These are phyloP conservation scores for Spencermartinsiella europaea DNA, from an alignment of 805 yeast species.

Conservation along the genomic window DNA sequence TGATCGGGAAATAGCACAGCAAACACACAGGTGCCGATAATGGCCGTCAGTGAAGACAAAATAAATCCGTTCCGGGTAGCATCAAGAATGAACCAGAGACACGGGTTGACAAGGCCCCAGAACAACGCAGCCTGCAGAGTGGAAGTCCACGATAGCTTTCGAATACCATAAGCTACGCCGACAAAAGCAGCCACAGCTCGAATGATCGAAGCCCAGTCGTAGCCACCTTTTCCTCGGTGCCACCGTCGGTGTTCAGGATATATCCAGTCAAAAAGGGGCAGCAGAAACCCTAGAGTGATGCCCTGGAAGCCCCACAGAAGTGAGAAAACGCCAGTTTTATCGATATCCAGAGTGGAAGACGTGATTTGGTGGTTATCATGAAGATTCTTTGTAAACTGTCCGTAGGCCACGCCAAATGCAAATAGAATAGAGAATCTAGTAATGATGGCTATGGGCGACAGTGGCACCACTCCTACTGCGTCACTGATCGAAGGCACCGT, in stretches of 20 bases:
- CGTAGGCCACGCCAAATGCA: constrained; percentile 28
- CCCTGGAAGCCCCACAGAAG: constrained; percentile 29
- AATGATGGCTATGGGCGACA: constrained; percentile 15
- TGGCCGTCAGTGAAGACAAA: constrained; percentile 29
- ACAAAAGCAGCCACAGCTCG: constrained; percentile 36
- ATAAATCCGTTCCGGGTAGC: constrained; percentile 34
- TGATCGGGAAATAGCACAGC: constrained; percentile 23
- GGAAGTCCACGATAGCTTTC: constrained; percentile 34
- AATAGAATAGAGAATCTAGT: constrained; percentile 21
- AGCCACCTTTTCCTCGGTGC: constrained; percentile 20
- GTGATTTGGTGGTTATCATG: constrained; percentile 28
- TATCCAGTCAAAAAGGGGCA: constrained; percentile 26
- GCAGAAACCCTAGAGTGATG: constrained; percentile 24
- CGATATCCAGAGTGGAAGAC: constrained; percentile 20
- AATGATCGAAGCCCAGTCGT: constrained; percentile 33
- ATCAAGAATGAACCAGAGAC: constrained; percentile 37
- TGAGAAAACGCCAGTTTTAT: constrained; percentile 21
- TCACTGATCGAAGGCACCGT: not conserved
- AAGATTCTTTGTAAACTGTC: constrained; percentile 26
- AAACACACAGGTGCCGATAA: constrained; percentile 28
- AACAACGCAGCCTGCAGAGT: constrained; percentile 33
- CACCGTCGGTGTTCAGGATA: constrained; percentile 17
- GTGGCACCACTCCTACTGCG: constrained; percentile 11
- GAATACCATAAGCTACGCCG: constrained; percentile 36
- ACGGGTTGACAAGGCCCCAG: constrained; percentile 36